Evolutionary conservation across 2,329 filamentous ascomycete species (phyloP), one percentile per base, ranked within the genome.

Genomic region (Neonectria neomacrospora): DNA sequence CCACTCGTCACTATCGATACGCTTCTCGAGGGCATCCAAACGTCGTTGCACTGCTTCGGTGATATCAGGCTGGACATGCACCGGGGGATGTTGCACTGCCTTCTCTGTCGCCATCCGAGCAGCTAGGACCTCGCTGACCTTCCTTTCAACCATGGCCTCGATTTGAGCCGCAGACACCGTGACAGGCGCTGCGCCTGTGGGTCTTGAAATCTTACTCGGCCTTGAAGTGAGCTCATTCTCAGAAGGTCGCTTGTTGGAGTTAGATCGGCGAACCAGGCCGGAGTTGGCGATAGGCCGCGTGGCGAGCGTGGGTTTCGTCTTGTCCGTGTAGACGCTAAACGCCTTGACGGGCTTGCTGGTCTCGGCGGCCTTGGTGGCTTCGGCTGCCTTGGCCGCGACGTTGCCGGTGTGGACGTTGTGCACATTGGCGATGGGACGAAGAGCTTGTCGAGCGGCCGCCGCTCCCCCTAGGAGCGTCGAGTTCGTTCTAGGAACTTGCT

Each of bases 101-200:
- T 76, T 75, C 63, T 85, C 79, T 16, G 84, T 79, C 44, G 90
- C 87, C 34, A 71, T 69, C 56, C 91, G 88, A n/a, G 90, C 90
- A 0, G 94, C 93, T 1, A 98, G 83, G 37, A 96, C 94, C 79
- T 97, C 94, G 63, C 91, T 90, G 1, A 98, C 92, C 73, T 97
- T 97, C 71, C 91, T 92, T 78, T 97, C 92, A 1, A 98, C 93
- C 80, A 97, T 89, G 41, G 94, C 92, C 76, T 97, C 94, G 64
- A 98, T 96, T 55, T 90, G 90, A 12, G 89, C 90, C 18, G 89
- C 86, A 0, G 90, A 91, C 9, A 93, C 84, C 77, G 81, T 85
- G 67, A 78, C 72, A 66, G 67, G 75, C 30, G 70, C 68, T 68
- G 79, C 66, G 65, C 72, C 66, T 56, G 68, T 30, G 66, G 63